Evolutionary conservation across 352 stramenopile species (phyloP).

Genomic region (Lagenidium sp.): DNA sequence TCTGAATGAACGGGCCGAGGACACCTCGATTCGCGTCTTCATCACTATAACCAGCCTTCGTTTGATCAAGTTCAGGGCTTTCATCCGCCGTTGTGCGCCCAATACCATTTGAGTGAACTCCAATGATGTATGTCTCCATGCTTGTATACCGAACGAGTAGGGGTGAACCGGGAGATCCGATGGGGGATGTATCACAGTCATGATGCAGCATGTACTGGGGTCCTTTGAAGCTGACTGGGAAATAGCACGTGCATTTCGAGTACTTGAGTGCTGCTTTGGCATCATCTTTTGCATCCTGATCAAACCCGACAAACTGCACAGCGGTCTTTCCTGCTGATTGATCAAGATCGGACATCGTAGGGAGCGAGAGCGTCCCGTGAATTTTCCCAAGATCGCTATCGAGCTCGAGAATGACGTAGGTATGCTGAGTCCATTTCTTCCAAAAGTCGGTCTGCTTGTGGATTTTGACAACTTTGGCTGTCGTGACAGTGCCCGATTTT

Average conservation of each 20-base stretch:
- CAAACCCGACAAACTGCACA: constrained; percentile 48
- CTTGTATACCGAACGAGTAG: constrained; percentile 48
- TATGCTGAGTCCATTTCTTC: constrained; percentile 44
- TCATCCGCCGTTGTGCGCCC: constrained; percentile 2
- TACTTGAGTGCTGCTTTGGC: constrained; percentile 19
- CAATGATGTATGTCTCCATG: constrained; percentile 50
- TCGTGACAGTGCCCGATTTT: background rate
- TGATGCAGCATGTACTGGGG: constrained; percentile 43
- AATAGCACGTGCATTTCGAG: constrained; percentile 37
- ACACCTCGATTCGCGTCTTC: constrained; percentile 38
- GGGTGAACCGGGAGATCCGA: constrained; percentile 36
- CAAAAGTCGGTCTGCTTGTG: constrained; percentile 63
- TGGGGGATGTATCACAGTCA: constrained; percentile 42
- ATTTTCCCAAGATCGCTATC: constrained; percentile 25
- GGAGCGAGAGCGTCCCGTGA: constrained; percentile 24
- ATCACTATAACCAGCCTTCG: constrained; percentile 19
- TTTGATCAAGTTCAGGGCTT: constrained; percentile 1
- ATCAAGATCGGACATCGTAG: constrained; percentile 20
- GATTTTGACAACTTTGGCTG: constrained; percentile 23
- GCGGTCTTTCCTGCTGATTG: constrained; percentile 17
- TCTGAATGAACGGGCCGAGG: constrained; percentile 37
- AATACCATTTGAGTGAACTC: constrained; percentile 41
- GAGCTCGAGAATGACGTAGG: constrained; percentile 59
- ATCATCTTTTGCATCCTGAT: constrained; percentile 7
- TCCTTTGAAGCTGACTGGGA: constrained; percentile 26